Base-by-base conservation (phyloP, 2,329 filamentous ascomycete species). In the Aspergillus pseudoterreus region DNA sequence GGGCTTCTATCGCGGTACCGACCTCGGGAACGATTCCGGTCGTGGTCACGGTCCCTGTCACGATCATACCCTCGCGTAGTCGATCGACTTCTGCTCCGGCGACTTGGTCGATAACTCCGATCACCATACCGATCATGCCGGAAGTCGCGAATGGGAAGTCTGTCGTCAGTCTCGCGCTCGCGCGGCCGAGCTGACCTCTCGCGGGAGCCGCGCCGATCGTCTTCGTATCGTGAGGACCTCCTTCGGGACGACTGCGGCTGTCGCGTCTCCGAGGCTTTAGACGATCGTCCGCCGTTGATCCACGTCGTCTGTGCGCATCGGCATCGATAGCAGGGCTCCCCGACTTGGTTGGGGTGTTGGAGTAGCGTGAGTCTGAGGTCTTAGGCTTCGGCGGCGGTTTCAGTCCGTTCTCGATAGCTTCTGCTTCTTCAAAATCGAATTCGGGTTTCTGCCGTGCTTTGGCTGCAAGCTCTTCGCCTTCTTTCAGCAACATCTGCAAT, bases 401-500 rank as follows among this genome's bases (percentile, higher is more conserved):
- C 43, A 68, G 55, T 22, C 67, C 67, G 49, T 70, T 68, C 50
- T 75, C 72, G 43, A 71, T 68, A 5, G 66, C 71, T 54, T 74
- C 73, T 11, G 69, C 73, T 61, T 75, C 69, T 60, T 74, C 78
- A 57, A 68, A 77, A 59, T 81, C 78, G 52, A 78, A 75, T 49
- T 80, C 78, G 4, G 76, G 76, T 50, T 77, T 74, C 53, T 75
- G 71, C 35, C 71, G 69, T 3, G 75, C 72, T 58, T 79, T 81
- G 21, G 78, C 78, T 8, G 78, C 77, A 54, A 80, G 71, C 56
- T 79, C 74, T 58, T 81, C 75, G 44, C 79, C 78, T 64, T 83
- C 81, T 57, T 73, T 75, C 19, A 83, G 60, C 10, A 83, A 70
- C 54, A 78, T 63, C 51, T 81, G 74, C 47, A 83, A 68, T 10